These are phyloP conservation scores for Hypoxylon sp. DNA, from an alignment of 2,329 filamentous ascomycete genomes.

Conservation along the genomic window DNA sequence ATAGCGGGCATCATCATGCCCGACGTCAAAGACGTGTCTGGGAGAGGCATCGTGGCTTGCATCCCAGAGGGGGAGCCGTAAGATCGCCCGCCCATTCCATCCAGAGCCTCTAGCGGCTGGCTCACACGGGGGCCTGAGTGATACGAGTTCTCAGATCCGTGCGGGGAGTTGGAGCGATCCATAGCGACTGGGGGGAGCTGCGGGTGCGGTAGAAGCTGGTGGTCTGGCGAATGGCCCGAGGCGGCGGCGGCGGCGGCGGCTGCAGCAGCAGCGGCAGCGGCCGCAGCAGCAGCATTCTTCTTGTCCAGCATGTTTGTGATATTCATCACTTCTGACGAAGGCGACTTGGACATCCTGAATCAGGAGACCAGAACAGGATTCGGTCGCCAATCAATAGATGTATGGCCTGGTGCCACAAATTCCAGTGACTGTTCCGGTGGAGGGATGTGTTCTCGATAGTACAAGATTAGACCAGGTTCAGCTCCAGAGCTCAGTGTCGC, in stretches of 20 bases:
- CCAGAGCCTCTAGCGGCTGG: constrained; percentile 42
- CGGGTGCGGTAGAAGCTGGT: constrained; percentile 40
- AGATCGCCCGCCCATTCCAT: constrained; percentile 54
- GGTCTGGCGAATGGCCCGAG: constrained; percentile 35
- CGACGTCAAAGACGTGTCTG: constrained; percentile 44
- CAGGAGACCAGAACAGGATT: neutral
- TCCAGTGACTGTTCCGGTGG: constrained; percentile 6
- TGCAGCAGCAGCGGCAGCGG: constrained; percentile 41
- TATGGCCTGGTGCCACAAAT: constrained; percentile 10
- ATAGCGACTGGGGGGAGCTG: constrained; percentile 48
- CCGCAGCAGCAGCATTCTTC: constrained; percentile 41
- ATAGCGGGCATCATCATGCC: constrained; percentile 55
- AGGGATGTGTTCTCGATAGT: neutral
- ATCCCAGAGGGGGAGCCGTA: constrained; percentile 64
- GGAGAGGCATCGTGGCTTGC: constrained; percentile 58
- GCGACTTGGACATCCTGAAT: constrained; percentile 45
- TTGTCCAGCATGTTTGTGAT: constrained; percentile 47
- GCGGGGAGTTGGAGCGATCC: constrained; percentile 64
- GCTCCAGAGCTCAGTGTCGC: neutral
- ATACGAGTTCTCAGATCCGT: constrained; percentile 66
- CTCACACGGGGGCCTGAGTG: constrained; percentile 56
- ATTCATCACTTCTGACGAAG: constrained; percentile 46
- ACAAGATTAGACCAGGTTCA: neutral
- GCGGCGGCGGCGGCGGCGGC: constrained; percentile 36
- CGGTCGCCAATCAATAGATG: constrained; percentile 8